Conservation (phyloP, 2,329 filamentous ascomycete genomes). For the Colletotrichum zoysiae region DNA sequence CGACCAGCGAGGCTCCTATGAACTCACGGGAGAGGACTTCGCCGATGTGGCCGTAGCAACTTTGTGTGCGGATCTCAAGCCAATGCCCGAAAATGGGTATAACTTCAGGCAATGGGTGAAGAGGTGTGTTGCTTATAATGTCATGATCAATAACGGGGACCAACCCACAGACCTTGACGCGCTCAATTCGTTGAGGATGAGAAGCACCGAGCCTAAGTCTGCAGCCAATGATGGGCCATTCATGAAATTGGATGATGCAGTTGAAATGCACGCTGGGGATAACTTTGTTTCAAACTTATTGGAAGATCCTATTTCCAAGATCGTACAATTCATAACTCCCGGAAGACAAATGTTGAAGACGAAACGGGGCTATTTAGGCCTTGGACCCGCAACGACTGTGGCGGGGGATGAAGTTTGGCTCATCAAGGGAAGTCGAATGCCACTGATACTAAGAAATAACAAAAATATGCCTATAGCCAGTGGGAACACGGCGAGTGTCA, state of each 20-base stretch:
- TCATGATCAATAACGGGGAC: not conserved
- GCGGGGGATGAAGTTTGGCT: constrained; percentile 28
- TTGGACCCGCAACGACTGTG: not conserved
- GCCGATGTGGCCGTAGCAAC: constrained; percentile 12
- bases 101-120: constrained; percentile 1
- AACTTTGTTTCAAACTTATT: not conserved
- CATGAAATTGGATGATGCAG: not conserved
- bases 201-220: not conserved
- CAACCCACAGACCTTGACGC: not conserved
- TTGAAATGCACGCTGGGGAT: not conserved
- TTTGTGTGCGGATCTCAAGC: constrained; percentile 9
- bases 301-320: constrained; percentile 12
- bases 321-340: constrained; percentile 2
- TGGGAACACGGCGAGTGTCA: too few species aligned
- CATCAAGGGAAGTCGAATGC: constrained; percentile 20
- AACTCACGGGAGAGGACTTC: not conserved
- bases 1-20: not conserved
- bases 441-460: constrained; percentile 7
- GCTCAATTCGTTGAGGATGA: not conserved
- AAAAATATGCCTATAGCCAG: not conserved
- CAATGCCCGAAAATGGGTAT: not conserved
- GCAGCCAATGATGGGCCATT: not conserved
- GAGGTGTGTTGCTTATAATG: constrained; percentile 21
- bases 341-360: constrained; percentile 15
- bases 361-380: not conserved